These are phyloP conservation scores for Diplodia sapinea DNA, from an alignment of 2,329 filamentous ascomycete genomes.

Conservation along the genomic window DNA sequence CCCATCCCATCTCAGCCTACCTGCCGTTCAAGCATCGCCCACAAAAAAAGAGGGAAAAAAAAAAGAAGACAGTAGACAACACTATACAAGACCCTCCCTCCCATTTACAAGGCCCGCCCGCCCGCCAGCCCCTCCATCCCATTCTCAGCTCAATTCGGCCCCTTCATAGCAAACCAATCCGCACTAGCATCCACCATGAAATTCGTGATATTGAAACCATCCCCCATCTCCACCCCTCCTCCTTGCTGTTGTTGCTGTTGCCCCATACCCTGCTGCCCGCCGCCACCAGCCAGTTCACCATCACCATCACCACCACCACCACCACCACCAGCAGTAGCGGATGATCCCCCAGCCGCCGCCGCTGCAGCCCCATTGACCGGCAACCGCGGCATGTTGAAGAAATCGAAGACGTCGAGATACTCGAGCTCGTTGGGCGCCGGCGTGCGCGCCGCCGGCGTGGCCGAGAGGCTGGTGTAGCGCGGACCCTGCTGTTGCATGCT, in stretches of 20 bases:
- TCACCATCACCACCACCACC: not conserved
- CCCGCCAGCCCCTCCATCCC: too few species aligned
- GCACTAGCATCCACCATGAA: constrained; percentile 76
- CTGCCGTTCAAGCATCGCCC: not conserved
- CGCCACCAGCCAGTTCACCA: not conserved
- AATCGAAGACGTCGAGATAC: constrained; percentile 91
- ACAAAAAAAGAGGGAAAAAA: too few species aligned
- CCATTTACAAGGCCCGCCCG: not conserved
- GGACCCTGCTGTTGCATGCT: not conserved
- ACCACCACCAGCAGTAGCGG: constrained; percentile 7
- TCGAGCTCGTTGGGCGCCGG: constrained; percentile 84
- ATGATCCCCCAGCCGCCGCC: constrained; percentile 33
- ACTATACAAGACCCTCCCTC: not conserved
- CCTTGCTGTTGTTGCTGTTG: not conserved
- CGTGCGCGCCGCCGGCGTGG: constrained; percentile 53
- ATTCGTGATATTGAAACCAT: constrained; percentile 73
- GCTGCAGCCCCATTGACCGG: constrained; percentile 45
- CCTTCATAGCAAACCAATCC: constrained; percentile 73
- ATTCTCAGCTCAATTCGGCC: not conserved
- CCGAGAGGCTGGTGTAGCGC: constrained; percentile 42
- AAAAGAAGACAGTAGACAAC: not conserved
- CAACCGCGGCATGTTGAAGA: constrained; percentile 87
- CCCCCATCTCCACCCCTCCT: constrained; percentile 9
- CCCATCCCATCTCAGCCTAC: not conserved
- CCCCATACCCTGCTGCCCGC: not conserved